Base-by-base conservation (phyloP, 306 rosid genomes). In the Morella rubra region DNA sequence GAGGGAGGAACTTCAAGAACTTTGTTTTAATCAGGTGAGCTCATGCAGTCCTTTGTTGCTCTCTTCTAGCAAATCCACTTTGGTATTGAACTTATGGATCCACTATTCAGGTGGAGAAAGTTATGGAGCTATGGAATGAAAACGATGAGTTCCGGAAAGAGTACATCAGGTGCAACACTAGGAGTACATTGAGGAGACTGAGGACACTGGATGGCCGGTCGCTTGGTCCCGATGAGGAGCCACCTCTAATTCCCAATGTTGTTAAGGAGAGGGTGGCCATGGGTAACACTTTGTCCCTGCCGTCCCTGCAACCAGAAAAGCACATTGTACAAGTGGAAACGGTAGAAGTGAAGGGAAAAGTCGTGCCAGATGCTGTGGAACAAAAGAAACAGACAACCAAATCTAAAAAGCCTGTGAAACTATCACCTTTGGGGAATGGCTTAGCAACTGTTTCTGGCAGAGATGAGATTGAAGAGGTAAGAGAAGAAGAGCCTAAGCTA, bases 181-280 rank as follows among this genome's bases (percentile, higher is more conserved):
- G 96, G 84, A 90, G 94, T 81, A 93, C 91, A 60, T 20, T 93
- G 68, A 84, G 90, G 90, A 90, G 98, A 84, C 80, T 93, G 83
- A 84, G 85, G 84, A 93, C 98, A 40, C 72, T 73, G 37, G 98
- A 90, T 81, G 98, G 98, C 71, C 89, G 96, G 37, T 74, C 89
- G 14, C 94, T 90, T 61, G 89, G 91, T 74, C 96, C 94, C n/a
- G 90, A 86, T 71, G 98, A 93, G 84, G 93, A 85, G 77, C 90
- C 89, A n/a, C 94, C 92, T 62, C 76, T 81, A 58, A 82, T 86
- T 69, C 91, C 89, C n/a, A 67, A 47, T 61, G 40, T 71, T 51
- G 75, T 70, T 12, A 20, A 80, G 47, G 88, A 77, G 73, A 85
- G 91, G 79, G 61, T 56, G 49, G 32, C 62, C 24, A 93, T 76